These are phyloP conservation scores for Phanerochaete carnosa DNA, from an alignment of 768 basidiomycete genomes.

Conservation along the genomic window DNA sequence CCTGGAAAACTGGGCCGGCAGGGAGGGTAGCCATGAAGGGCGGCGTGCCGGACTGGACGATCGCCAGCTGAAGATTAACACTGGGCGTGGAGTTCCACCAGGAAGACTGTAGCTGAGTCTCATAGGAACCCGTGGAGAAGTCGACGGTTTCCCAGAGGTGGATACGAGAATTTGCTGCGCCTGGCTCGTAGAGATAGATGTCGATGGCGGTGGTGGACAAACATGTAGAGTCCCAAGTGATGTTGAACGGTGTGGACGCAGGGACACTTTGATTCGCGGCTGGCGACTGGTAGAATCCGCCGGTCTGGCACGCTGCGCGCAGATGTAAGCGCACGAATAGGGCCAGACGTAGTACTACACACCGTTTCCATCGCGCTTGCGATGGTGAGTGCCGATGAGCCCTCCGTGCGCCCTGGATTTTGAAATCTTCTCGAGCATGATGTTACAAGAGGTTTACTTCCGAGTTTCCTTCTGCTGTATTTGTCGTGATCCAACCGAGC, in stretches of 20 bases:
- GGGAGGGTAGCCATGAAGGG: constrained; percentile 52
- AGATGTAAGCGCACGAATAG: not conserved
- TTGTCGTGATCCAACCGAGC: constrained; percentile 1
- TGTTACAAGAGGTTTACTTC: not conserved
- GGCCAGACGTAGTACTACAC: not conserved
- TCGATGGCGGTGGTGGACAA: constrained; percentile 49
- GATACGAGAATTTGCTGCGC: constrained; percentile 37
- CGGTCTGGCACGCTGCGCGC: constrained; percentile 45
- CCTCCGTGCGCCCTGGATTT: constrained; percentile 7
- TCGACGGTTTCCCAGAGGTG: constrained; percentile 57
- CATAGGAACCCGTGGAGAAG: constrained; percentile 45
- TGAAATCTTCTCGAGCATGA: constrained; percentile 7
- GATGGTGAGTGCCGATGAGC: not conserved
- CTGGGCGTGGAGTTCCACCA: constrained; percentile 68
- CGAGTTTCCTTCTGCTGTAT: not conserved
- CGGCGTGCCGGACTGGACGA: constrained; percentile 48
- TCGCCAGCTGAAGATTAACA: constrained; percentile 53
- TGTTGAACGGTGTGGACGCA: constrained; percentile 45
- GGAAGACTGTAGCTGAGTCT: constrained; percentile 48
- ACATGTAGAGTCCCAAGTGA: constrained; percentile 67
- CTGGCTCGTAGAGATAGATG: constrained; percentile 64
- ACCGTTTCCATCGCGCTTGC: constrained; percentile 1
- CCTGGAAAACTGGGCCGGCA: constrained; percentile 68
- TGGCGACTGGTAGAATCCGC: constrained; percentile 62
- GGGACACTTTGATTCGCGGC: constrained; percentile 43